Conservation (phyloP, 768 basidiomycete species). For the Suillus lakei region DNA sequence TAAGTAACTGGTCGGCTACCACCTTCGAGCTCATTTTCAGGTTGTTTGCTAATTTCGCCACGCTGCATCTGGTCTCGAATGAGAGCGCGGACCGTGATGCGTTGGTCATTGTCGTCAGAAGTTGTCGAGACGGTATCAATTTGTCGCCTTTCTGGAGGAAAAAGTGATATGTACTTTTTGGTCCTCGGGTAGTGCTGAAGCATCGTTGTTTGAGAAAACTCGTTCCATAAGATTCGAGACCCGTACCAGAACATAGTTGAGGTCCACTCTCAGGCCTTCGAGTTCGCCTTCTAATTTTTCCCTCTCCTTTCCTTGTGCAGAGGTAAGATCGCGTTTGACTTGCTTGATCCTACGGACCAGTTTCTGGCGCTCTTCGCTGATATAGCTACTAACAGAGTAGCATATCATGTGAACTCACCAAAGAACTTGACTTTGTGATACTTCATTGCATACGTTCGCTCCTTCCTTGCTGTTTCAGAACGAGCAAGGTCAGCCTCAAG, state of each 20-base stretch:
- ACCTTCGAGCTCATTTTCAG: slow-evolving; percentile 50
- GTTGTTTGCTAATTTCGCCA: slow-evolving; percentile 62
- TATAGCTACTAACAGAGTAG: not conserved
- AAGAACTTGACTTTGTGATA: slow-evolving; percentile 97
- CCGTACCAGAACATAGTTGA: slow-evolving; percentile 86
- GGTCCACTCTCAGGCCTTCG: slow-evolving; percentile 74
- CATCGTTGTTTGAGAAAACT: not conserved
- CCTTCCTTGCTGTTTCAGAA: slow-evolving; percentile 67
- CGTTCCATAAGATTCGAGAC: not conserved
- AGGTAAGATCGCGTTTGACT: slow-evolving; percentile 57
- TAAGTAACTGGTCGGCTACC: not conserved
- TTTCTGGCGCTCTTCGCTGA: slow-evolving; percentile 79
- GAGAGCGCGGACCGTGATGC: slow-evolving; percentile 63
- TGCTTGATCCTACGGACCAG: slow-evolving; percentile 77
- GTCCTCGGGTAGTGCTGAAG: slow-evolving; percentile 80
- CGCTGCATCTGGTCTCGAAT: slow-evolving; percentile 62
- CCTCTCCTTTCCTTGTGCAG: slow-evolving; percentile 40
- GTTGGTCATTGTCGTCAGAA: slow-evolving; percentile 46
- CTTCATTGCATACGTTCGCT: slow-evolving; percentile 70
- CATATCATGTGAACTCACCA: slow-evolving; percentile 50
- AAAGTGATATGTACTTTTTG: slow-evolving; percentile 89
- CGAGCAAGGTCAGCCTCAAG: slow-evolving; percentile 74
- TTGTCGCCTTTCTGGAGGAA: slow-evolving; percentile 66
- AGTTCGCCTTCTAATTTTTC: slow-evolving; percentile 53
- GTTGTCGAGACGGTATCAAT: slow-evolving; percentile 9